These are phyloP conservation scores for Coffea eugenioides DNA, from an alignment of 257 asterid genomes.

Conservation along the genomic window DNA sequence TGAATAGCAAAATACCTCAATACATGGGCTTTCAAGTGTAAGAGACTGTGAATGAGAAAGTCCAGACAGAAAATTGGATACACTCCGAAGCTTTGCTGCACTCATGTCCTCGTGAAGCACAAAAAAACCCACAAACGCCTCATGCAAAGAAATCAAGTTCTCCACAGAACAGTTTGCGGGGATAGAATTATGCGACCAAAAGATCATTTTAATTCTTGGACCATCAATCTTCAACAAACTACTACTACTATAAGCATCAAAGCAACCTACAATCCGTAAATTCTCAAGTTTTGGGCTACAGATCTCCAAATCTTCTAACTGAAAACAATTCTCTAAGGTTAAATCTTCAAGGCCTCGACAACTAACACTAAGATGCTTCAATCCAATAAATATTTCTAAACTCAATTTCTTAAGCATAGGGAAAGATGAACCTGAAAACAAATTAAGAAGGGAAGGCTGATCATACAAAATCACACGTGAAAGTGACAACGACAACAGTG, in stretches of 20 bases:
- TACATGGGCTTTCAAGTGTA: constrained; percentile 50
- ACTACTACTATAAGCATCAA: constrained; percentile 34
- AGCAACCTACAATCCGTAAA: constrained; percentile 49
- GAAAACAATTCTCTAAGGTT: constrained; percentile 45
- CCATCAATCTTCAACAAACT: constrained; percentile 59
- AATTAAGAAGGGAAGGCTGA: constrained; percentile 44
- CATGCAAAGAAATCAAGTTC: constrained; percentile 36
- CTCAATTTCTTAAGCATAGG: constrained; percentile 64
- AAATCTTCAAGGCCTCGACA: constrained; percentile 52
- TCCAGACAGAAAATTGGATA: constrained; percentile 54
- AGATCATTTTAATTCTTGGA: constrained; percentile 34
- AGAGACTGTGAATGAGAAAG: constrained; percentile 53
- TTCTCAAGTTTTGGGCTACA: constrained; percentile 38
- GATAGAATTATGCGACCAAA: constrained; percentile 61
- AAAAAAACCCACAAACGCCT: constrained; percentile 56
- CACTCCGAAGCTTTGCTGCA: constrained; percentile 45
- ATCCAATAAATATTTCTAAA: constrained; percentile 54
- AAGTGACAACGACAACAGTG: constrained; percentile 45
- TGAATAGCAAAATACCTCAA: constrained; percentile 45
- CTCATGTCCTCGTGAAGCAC: constrained; percentile 35
- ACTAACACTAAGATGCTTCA: constrained; percentile 49
- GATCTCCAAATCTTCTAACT: constrained; percentile 55
- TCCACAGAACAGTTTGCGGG: constrained; percentile 44
- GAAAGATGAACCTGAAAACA: constrained; percentile 60
- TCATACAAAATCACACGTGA: constrained; percentile 46